Percentiles rank a stretch among this genome's conserved stretches.
Conservation (phyloP, 345 rosid species). For the Populus deltoides region DNA sequence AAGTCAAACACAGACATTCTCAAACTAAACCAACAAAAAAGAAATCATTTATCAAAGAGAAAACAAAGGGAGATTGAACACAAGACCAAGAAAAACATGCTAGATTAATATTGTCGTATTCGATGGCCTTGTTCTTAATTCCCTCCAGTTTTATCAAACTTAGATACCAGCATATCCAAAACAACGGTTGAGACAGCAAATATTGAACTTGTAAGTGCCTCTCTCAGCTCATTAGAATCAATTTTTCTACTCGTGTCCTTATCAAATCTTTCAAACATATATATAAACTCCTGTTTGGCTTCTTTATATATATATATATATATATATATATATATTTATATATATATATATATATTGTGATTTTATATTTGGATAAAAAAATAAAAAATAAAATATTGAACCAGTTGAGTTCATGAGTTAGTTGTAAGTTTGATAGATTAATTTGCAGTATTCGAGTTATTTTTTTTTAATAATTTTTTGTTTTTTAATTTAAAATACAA, state of each 20-base stretch:
- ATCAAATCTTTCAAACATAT: conserved; percentile 66
- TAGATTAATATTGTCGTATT: conserved; percentile 92
- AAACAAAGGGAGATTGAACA: neutral
- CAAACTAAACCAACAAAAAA: neutral
- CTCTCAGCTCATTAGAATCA: conserved; percentile 71
- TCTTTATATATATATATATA: too few species aligned
- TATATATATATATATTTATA: too few species aligned
- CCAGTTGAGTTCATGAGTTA: too few species aligned
- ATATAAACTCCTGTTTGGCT: too few species aligned
- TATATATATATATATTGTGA: too few species aligned
- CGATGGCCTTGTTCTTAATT: conserved; percentile 52
- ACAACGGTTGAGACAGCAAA: conserved; percentile 61
- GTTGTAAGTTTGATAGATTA: rapidly evolving
- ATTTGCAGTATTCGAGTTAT: too few species aligned
- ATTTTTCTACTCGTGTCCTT: conserved; percentile 81
- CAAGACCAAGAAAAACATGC: conserved; percentile 34
- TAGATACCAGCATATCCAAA: conserved; percentile 70
- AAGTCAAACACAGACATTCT: neutral
- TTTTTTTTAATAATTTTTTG: too few species aligned
- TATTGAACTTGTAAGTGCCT: conserved; percentile 77
- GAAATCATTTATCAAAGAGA: neutral
- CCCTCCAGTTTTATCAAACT: conserved; percentile 82
- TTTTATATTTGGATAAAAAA: too few species aligned
- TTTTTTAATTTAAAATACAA: too few species aligned
- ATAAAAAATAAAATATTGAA: too few species aligned